Evolutionary conservation across 495 filamentous ascomycete genomes (phyloP), one percentile per base, ranked within the genome.

Genomic region (Penicillium lividum): DNA sequence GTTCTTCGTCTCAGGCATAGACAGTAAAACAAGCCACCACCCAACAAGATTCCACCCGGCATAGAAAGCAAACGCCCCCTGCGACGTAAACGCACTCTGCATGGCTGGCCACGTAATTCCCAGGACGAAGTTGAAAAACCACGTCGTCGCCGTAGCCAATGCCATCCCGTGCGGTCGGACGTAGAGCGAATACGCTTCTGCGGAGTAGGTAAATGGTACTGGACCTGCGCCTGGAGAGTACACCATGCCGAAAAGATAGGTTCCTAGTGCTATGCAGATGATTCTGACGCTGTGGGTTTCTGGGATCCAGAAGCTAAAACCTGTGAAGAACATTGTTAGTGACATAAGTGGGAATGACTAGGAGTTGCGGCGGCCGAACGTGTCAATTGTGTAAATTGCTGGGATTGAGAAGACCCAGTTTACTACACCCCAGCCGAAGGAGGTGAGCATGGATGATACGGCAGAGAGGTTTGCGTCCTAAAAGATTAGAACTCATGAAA

Each of bases 141-240:
- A 89, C 1, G 82, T 86, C 2, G 85, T 90, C 0, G 87, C 84
- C 0, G 87, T 89, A 0, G 85, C 87, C 2, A 84, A 71, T 0
- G 78, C 78, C 87, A 90, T 90, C 7, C 87, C 87, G 33, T 87
- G 78, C 0, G 84, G 79, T 3, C 89, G 84, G n/a, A 90, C 81
- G 60, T 90, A 88, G 1, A 93, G 71, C 2, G 90, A 90, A 66
- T 88, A 90, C 11, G 86, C 89, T 67, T 94, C 90, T 4, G 90
- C 90, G 5, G 85, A 88, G 67, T 95, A 94, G 1, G 89, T 91
- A 66, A 92, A 93, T 0, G 91, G 89, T 0, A 94, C 90, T 0
- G 91, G 89, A 0, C 91, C 89, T 65, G 89, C 87, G 16, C 91
- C 91, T 2, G 90, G 89, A 0, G 86, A 89, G 72, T 95, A 93